Base-by-base conservation (phyloP, 208 protist genomes). In the Trypanosoma mega region DNA sequence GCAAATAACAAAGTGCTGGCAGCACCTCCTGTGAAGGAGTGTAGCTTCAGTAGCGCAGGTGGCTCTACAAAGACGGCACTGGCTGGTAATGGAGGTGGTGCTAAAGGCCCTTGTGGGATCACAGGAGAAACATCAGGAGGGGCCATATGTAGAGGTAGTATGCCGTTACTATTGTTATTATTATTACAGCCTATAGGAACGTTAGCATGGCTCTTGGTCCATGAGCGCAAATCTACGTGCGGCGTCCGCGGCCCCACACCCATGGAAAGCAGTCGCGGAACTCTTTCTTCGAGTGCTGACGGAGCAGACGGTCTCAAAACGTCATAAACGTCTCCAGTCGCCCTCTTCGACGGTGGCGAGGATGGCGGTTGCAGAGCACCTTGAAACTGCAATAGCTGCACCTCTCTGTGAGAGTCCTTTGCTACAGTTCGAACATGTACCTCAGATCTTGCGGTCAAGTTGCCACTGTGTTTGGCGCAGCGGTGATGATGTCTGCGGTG, bases 31-130 rank as follows among this genome's bases (percentile, higher is more conserved):
- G n/a, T n/a, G n/a, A n/a, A n/a, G n/a, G n/a, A n/a, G n/a, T n/a
- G n/a, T 16, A 74, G 26, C 29, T 31, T 71, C 27, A 84, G 60
- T 12, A 93, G 58, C 12, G 82, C 45, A 4, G 72, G 77, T 8
- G 82, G 80, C 0, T 68, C 67, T 4, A 50, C 54, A 50, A 86
- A 88, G 5, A 93, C 86, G 60, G 53, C 66, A 39, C 69, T 77
- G 41, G 86, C 39, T 8, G 86, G 86, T 30, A 93, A 49, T 18
- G 77, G 47, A 2, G 86, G 86, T 20, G 68, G 72, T 5, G 49
- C 52, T 8, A 84, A 47, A 11, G 53, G 36, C 14, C 55, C 62
- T 41, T 23, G 26, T 5, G 56, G 66, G 14, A 52, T 30, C n/a
- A 6, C 30, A 2, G 52, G 41, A 58, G 52, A 31, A 3, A 34